phyloP scores from a whole-genome alignment of 257 asterid species.

The Jacaranda copaia region DNA sequence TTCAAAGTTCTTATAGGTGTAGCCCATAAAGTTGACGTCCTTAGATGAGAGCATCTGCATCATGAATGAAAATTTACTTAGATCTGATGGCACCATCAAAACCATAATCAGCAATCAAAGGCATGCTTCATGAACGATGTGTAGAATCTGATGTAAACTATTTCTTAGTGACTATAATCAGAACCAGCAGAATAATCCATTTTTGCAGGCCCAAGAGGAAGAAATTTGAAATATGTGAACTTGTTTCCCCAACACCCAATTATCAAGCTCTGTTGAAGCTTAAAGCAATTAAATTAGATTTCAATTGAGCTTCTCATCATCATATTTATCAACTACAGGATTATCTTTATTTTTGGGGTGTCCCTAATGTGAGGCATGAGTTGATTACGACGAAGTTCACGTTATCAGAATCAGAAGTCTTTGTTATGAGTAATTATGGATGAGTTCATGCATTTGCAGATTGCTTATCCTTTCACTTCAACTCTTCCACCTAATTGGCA shows the following conservation, averaged over 20 bases:
- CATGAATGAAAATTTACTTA: slow-evolving; percentile 28
- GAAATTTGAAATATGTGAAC: neutral
- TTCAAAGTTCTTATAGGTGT: slow-evolving; percentile 83
- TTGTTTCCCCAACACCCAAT: neutral
- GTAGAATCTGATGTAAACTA: neutral
- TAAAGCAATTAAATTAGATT: slow-evolving; percentile 3
- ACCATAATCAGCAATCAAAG: slow-evolving; percentile 15
- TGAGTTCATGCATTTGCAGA: slow-evolving; percentile 1
- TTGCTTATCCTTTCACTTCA: neutral
- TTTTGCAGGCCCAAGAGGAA: slow-evolving; percentile 12
- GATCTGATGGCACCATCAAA: slow-evolving; percentile 2
- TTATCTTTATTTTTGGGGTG: slow-evolving; percentile 8
- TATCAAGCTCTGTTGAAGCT: neutral
- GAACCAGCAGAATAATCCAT: slow-evolving; percentile 6
- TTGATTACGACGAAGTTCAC: neutral
- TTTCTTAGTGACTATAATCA: neutral
- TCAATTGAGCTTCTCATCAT: neutral
- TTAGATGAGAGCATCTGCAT: slow-evolving; percentile 82
- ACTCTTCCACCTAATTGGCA: neutral
- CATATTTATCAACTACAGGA: neutral
- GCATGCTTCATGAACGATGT: slow-evolving; percentile 12
- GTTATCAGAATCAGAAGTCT: neutral
- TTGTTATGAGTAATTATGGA: neutral
- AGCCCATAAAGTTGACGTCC: slow-evolving; percentile 88
- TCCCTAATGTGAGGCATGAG: neutral